A percentile compares a stretch with the other conserved stretches of the same genome.
phyloP scores from a whole-genome alignment of 768 basidiomycete genomes.

The Cantharellus anzutake region DNA sequence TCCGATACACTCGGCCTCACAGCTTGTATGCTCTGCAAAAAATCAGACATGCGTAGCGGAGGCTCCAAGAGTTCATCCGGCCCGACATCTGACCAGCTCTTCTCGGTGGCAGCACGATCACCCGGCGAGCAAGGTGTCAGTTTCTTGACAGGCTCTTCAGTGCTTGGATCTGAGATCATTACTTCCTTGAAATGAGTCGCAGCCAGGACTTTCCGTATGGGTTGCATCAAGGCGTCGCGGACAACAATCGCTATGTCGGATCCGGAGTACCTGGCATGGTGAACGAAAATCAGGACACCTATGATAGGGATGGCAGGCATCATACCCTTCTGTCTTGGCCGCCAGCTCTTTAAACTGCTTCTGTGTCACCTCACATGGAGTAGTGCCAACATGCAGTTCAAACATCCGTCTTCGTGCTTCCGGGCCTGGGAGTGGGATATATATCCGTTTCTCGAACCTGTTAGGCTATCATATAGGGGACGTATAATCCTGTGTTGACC shows the following conservation, averaged over 20 bases:
- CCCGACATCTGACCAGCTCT: conserved; percentile 73
- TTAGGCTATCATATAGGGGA: background rate
- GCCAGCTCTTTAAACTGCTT: conserved; percentile 72
- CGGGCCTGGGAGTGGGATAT: conserved; percentile 88
- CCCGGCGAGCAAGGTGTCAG: conserved; percentile 96
- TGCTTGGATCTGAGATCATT: conserved; percentile 17
- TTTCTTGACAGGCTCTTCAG: conserved; percentile 22
- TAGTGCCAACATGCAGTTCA: conserved; percentile 84
- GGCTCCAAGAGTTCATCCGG: conserved; percentile 87
- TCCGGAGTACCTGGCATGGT: conserved; percentile 49
- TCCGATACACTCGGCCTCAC: conserved; percentile 79
- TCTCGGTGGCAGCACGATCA: conserved; percentile 67
- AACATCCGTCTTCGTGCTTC: conserved; percentile 93
- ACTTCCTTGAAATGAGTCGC: conserved; percentile 86
- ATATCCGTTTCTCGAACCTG: conserved; percentile 94
- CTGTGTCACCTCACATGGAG: conserved; percentile 62
- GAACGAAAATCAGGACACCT: background rate
- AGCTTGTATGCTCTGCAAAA: conserved; percentile 56
- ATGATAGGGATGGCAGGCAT: background rate
- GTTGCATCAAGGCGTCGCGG: conserved; percentile 95
- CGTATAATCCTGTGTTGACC: background rate
- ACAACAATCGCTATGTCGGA: conserved; percentile 91
- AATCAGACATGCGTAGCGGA: conserved; percentile 55
- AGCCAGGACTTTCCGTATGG: conserved; percentile 84
- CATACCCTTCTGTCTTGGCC: conserved; percentile 66